Conservation (phyloP, 2,329 filamentous ascomycete genomes). For the Cladosporium colombiae region DNA sequence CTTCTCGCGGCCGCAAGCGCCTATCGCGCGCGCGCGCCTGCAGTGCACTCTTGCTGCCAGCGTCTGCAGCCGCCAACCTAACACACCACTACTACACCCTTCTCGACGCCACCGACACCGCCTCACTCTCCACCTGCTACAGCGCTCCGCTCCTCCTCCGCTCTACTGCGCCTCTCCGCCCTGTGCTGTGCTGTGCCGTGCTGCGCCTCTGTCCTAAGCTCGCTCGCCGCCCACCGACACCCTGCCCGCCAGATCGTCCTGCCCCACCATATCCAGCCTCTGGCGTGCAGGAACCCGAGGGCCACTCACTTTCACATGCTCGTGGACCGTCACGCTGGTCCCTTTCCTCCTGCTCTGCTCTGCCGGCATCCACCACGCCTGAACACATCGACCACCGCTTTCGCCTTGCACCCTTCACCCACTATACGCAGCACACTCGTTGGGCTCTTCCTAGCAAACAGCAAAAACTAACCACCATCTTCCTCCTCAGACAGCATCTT, state of each 20-base stretch:
- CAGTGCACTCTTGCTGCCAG: neutral
- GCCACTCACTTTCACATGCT: constrained; percentile 19
- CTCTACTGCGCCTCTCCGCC: neutral
- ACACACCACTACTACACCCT: neutral
- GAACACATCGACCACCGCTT: neutral
- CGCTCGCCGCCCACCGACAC: neutral
- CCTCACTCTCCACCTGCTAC: neutral
- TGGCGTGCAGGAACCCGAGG: constrained; percentile 7
- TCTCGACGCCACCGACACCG: constrained; percentile 10
- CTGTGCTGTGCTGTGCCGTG: neutral
- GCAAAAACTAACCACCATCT: constrained; percentile 23
- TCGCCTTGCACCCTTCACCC: neutral
- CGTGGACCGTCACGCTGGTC: neutral
- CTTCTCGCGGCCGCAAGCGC: constrained; percentile 8
- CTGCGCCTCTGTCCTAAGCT: constrained; percentile 10
- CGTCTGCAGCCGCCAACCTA: neutral
- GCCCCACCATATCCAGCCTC: constrained; percentile 2
- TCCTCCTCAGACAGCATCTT: constrained; percentile 22
- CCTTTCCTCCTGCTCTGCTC: neutral
- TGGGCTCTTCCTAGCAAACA: neutral
- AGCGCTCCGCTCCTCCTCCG: neutral
- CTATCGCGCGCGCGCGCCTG: constrained; percentile 4
- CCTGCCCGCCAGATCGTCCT: neutral
- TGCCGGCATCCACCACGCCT: neutral
- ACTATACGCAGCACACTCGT: neutral